Base-by-base conservation (phyloP, 441 rosid species). In the Mallotus repandus region DNA sequence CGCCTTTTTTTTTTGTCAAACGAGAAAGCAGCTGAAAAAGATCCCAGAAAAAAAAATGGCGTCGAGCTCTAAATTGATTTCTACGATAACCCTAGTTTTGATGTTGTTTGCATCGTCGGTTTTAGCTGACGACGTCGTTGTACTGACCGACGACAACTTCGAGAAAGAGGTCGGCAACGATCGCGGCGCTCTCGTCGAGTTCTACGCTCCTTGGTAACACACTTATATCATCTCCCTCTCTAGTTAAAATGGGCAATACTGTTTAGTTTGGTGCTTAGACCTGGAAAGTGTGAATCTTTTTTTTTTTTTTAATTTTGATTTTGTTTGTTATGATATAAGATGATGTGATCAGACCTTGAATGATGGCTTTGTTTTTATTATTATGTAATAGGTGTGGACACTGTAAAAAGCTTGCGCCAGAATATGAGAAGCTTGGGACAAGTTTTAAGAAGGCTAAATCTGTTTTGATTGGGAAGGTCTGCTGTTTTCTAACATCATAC, bases 361-460 rank as follows among this genome's bases (percentile, higher is more conserved):
- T 70, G 11, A 71, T 48, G 67, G 8, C 10, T 48, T 59, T 55
- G 49, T 58, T 46, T 18, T 38, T 29, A 29, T 29, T 29, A 11
- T 18, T 38, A 12, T 25, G 38, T 69, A 55, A 71, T 84, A 88
- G 98, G 97, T 94, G 98, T 78, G 97, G 99, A 0, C 97, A 92
- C 85, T 92, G 98, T 84, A 89, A 92, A 83, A 92, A 92, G 86
- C 92, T 95, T 45, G 98, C 96, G 79, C 98, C 98, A 2, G 97
- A 92, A 76, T 92, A 85, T 57, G 99, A 94, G 80, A 91, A 84
- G 83, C 92, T 95, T n/a, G 97, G 94, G 13, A 73, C 92, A 62
- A 94, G 96, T 85, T 94, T 92, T 80, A 92, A 84, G 86, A 92
- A 89, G 76, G 93, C 97, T 18, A 92, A 89, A 76, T 86, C 97